Evolutionary conservation across 164 flowering plant species (phyloP), one percentile per base, ranked within the genome.

Genomic region (Amborella trichopoda): DNA sequence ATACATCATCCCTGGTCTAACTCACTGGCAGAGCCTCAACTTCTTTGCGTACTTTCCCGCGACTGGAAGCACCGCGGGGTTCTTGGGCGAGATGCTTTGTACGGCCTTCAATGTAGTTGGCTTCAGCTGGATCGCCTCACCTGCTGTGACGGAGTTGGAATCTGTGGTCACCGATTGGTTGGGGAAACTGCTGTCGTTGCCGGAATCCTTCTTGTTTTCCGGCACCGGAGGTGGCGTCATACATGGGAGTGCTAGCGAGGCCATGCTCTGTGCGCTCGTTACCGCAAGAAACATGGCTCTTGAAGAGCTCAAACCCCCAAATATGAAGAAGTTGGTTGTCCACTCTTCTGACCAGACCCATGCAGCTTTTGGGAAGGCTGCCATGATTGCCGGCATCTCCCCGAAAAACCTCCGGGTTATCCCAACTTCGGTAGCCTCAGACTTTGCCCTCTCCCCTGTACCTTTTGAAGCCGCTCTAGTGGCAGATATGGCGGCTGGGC

Each of bases 21-120:
- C 83, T 0, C 87, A 77, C 28, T 79, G 91, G 91, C 80, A 71
- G 40, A 82, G 85, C 49, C 93, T 82, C 0, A 70, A 70, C 40
- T 70, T 55, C 53, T 83, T 63, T 37, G 88, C 81, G 3, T 77
- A 73, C 62, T 80, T 69, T 48, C 82, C 76, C 6, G 55, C 75
- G 1, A 69, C 67, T 24, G 70, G 61, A 0, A 74, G 79, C 50
- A 57, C 53, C 3, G 88, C 85, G 0, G 81, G 74, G 0, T 69
- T 79, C 25, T 59, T 77, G 0, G 94, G 89, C 0, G 89, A 83
- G 44, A 68, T 79, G 72, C 65, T 81, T 21, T 63, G 73, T 25
- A 53, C 72, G 3, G 89, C 86, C 0, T 70, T 83, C 26, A 73
- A 71, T 44, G 69, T 75, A 0, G 80, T 76, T 0, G 86, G 83